phyloP scores from a whole-genome alignment of 129 eudicot species.

The Artemisia tridentata region DNA sequence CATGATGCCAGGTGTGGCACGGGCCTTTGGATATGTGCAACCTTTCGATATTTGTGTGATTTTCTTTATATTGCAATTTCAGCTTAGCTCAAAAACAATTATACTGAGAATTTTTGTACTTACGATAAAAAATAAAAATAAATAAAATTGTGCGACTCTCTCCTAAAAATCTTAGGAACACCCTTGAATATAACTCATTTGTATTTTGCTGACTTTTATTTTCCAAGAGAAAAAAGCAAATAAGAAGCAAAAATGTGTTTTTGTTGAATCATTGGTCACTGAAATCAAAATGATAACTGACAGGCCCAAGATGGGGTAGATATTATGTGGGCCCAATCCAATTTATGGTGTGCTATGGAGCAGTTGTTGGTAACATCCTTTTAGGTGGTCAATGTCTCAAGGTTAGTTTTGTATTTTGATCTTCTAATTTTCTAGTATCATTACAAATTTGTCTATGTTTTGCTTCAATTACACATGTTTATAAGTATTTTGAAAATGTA shows the following conservation, averaged over 20 bases:
- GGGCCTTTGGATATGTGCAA: too few species aligned
- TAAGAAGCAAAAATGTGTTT: background rate
- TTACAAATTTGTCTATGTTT: too few species aligned
- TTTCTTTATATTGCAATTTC: too few species aligned
- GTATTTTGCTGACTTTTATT: background rate
- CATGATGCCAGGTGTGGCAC: too few species aligned
- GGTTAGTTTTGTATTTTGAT: conserved; percentile 33
- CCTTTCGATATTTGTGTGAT: too few species aligned
- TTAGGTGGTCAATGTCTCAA: conserved; percentile 93
- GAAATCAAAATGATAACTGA: background rate
- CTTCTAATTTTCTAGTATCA: background rate
- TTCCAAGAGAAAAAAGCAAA: background rate
- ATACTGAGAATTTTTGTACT: too few species aligned
- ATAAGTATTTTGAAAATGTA: too few species aligned
- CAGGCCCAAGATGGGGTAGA: conserved; percentile 84
- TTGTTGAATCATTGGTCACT: background rate
- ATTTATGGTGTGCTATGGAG: conserved; percentile 78
- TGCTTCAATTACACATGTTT: too few species aligned
- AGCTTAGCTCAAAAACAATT: too few species aligned
- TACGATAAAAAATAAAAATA: too few species aligned
- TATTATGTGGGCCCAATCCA: conserved; percentile 86
- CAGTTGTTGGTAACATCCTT: conserved; percentile 69
- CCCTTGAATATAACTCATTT: background rate
- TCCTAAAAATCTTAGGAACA: too few species aligned
- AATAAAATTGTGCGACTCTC: too few species aligned